phyloP scores from a whole-genome alignment of 2,329 filamentous ascomycete species.

The Colletotrichum horii region DNA sequence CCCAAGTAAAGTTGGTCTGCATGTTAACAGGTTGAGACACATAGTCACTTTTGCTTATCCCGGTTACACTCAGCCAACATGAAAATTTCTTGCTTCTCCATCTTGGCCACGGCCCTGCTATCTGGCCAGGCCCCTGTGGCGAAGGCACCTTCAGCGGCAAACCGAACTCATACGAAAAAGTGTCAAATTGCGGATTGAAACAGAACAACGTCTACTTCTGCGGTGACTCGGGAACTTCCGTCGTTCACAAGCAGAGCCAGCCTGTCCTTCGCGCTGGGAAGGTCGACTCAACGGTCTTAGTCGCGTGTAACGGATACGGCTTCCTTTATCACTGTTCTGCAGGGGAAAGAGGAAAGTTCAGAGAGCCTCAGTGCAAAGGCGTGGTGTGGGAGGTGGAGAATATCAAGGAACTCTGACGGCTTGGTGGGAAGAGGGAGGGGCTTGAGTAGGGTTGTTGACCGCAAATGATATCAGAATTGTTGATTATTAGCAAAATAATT shows the following conservation, averaged over 20 bases:
- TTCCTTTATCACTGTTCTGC: background rate
- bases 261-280: background rate
- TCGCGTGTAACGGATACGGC: background rate
- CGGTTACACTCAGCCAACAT: background rate
- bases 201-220: background rate
- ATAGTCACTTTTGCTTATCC: rapidly evolving
- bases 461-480: background rate
- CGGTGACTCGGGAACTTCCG: background rate
- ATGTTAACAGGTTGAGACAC: rapidly evolving
- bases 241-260: background rate
- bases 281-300: background rate
- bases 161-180: background rate
- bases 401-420: background rate
- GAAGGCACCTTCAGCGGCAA: background rate
- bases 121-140: background rate
- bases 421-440: background rate
- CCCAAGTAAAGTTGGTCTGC: rapidly evolving
- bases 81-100: background rate
- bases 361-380: background rate
- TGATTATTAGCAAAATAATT: background rate
- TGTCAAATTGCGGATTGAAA: background rate
- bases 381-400: background rate
- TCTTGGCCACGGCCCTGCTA: background rate
- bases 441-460: rapidly evolving
- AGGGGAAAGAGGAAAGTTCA: background rate